Base-by-base conservation (phyloP, 495 filamentous ascomycete species). In the Cercophora samala region DNA sequence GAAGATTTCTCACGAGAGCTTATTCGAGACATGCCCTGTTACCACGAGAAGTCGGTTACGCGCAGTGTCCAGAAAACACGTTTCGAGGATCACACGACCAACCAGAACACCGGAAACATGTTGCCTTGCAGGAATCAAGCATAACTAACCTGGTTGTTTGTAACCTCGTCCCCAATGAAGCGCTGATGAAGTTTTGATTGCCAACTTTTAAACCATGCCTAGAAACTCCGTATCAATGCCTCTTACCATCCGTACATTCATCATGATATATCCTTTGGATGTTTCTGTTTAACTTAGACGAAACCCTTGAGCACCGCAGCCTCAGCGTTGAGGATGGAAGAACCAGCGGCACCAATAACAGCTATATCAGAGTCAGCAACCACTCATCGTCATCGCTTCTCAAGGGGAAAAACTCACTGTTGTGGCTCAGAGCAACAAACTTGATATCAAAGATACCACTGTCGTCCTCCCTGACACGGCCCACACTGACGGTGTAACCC, bases 261-360 rank as follows among this genome's bases (percentile, higher is more conserved):
- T 46, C 37, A 46, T 46, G 37, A 46, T 46, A 17, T 46, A 46
- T 46, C 13, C 37, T 17, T 46, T 46, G 11, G 6, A 46, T 46
- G 29, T 3, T 8, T 8, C 29, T 8, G 29, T 32, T 32, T 8
- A 46, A n/a, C 53, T 80, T 85, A 93, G 69, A 93, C 83, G 70
- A 88, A 91, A 9, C 93, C 95, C 80, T 93, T 96, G 60, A 97
- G 85, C 24, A 97, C 87, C 46, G 94, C 93, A 42, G 93, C 92
- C 77, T 97, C 95, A 15, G 93, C 92, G 76, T 97, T 97, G 65
- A 99, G 79, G 75, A 97, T 96, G 18, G 92, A 96, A 9, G 91
- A 95, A 37, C 95, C 95, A 11, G 95, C 93, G 51, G 95, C 95
- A 70, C 93, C 94, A 74, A 99, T 93, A 55, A 99, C 89, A 56